phyloP scores from a whole-genome alignment of 2,329 filamentous ascomycete genomes.

The Colletotrichum shisoi region DNA sequence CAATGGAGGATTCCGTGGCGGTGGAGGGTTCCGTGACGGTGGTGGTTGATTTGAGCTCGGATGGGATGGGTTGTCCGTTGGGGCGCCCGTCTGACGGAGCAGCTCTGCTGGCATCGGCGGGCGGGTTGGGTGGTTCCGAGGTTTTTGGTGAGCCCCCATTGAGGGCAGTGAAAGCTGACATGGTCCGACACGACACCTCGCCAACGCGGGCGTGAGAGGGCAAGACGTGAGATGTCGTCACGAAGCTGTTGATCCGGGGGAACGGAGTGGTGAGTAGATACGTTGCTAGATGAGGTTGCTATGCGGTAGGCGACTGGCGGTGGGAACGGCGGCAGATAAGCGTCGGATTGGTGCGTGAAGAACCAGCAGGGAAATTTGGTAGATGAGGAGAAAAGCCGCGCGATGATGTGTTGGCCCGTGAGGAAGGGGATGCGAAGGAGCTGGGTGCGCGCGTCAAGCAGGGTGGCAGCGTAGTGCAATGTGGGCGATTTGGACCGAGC shows the following conservation, averaged over 20 bases:
- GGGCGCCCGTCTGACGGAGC: slow-evolving; percentile 49
- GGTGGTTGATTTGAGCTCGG: slow-evolving; percentile 42
- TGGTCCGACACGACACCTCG: slow-evolving; percentile 44
- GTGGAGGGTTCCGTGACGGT: slow-evolving; percentile 30
- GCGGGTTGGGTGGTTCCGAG: slow-evolving; percentile 49
- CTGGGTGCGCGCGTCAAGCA: slow-evolving; percentile 35
- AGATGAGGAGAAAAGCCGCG: slow-evolving; percentile 15
- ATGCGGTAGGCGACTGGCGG: slow-evolving; percentile 17
- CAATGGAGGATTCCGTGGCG: slow-evolving; percentile 11
- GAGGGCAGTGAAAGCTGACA: slow-evolving; percentile 63
- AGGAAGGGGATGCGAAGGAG: slow-evolving; percentile 23
- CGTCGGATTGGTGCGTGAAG: slow-evolving; percentile 24
- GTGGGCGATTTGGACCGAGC: slow-evolving; percentile 38
- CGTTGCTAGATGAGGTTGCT: slow-evolving; percentile 1
- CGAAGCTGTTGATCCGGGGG: slow-evolving; percentile 16
- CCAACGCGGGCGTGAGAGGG: slow-evolving; percentile 37
- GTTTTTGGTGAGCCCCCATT: slow-evolving; percentile 59
- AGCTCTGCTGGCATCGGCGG: slow-evolving; percentile 45
- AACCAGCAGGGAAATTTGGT: slow-evolving; percentile 25
- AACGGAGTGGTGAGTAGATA: background rate
- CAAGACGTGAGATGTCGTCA: slow-evolving; percentile 7
- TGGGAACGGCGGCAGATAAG: slow-evolving; percentile 12
- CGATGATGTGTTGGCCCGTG: slow-evolving; percentile 22
- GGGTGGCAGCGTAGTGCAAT: slow-evolving; percentile 10
- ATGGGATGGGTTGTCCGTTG: slow-evolving; percentile 40